Evolutionary conservation across 2,329 filamentous ascomycete species (phyloP).

Genomic region (Ophiostoma ulmi): DNA sequence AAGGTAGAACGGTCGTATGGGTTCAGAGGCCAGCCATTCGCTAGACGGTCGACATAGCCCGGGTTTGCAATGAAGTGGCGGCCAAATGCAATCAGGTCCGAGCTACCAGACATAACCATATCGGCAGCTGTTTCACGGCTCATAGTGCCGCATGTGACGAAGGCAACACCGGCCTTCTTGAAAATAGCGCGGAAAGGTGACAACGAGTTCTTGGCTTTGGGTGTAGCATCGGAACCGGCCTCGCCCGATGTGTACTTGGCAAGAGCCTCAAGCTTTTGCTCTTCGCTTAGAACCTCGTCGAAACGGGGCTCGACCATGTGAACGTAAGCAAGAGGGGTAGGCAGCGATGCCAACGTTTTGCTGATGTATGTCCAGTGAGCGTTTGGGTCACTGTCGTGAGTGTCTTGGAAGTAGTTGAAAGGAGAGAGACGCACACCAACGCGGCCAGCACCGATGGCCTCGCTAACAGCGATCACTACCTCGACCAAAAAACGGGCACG

Average conservation of each 20-base stretch:
- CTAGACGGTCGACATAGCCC: conserved; percentile 40
- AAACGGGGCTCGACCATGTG: conserved; percentile 40
- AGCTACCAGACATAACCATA: conserved; percentile 27
- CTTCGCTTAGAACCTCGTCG: conserved; percentile 25
- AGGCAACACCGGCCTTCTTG: conserved; percentile 44
- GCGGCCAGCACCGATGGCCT: conserved; percentile 47
- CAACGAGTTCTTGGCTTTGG: conserved; percentile 24
- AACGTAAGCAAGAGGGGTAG: conserved; percentile 45
- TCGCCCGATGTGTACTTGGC: conserved; percentile 47
- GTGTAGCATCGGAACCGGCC: background rate
- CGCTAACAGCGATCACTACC: conserved; percentile 46
- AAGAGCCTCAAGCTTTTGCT: conserved; percentile 38
- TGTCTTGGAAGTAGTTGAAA: conserved; percentile 52
- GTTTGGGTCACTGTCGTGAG: conserved; percentile 53
- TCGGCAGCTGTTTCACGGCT: conserved; percentile 30
- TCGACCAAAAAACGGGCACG: conserved; percentile 49
- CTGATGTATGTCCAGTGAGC: conserved; percentile 55
- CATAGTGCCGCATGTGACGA: conserved; percentile 34
- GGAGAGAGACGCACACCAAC: conserved; percentile 52
- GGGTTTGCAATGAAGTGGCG: conserved; percentile 43
- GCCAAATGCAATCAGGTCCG: conserved; percentile 38
- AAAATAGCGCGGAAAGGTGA: conserved; percentile 32
- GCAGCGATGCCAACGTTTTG: conserved; percentile 42
- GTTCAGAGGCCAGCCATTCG: conserved; percentile 36
- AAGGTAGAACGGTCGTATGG: conserved; percentile 38